Evolutionary conservation across 352 stramenopile genomes (phyloP).

Genomic region (Pythium dissotocum): DNA sequence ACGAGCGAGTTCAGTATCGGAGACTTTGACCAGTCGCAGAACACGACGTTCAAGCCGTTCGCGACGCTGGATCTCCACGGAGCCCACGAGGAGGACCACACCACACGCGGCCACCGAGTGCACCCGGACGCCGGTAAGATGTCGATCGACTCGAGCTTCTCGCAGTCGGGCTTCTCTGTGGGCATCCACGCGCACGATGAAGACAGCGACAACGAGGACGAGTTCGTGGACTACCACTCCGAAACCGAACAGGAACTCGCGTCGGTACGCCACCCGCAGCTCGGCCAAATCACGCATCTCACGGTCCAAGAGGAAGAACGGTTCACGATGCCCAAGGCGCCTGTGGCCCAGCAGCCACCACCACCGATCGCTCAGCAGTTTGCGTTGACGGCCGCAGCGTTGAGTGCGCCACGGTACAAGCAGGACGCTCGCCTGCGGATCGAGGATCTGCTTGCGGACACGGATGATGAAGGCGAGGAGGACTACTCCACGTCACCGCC

Average conservation of each 20-base stretch:
- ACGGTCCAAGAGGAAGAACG: slow-evolving; percentile 23
- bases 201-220: slow-evolving; percentile 21
- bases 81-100: not conserved
- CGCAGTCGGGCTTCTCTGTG: slow-evolving; percentile 25
- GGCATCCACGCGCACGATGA: slow-evolving; percentile 17
- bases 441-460: slow-evolving; percentile 24
- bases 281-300: slow-evolving; percentile 19
- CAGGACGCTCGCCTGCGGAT: slow-evolving; percentile 23
- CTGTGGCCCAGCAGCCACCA: not conserved
- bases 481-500: slow-evolving; percentile 26
- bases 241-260: slow-evolving; percentile 13
- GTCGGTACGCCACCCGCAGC: slow-evolving; percentile 15
- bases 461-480: slow-evolving; percentile 23
- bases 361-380: slow-evolving; percentile 21
- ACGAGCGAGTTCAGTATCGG: slow-evolving; percentile 26
- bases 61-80: slow-evolving; percentile 13
- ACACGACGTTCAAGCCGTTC: slow-evolving; percentile 20
- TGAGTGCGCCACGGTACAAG: slow-evolving; percentile 14
- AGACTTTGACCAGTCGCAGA: slow-evolving; percentile 24
- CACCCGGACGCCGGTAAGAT: slow-evolving; percentile 8
- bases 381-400: slow-evolving; percentile 14
- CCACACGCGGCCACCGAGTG: not conserved
- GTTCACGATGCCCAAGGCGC: slow-evolving; percentile 20
- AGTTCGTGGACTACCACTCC: slow-evolving; percentile 23
- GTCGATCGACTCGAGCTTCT: slow-evolving; percentile 18